Percentiles rank a stretch among this genome's conserved stretches.
Evolutionary conservation across 2,329 filamentous ascomycete species (phyloP).

Genomic region (Cordyceps cicadae): DNA sequence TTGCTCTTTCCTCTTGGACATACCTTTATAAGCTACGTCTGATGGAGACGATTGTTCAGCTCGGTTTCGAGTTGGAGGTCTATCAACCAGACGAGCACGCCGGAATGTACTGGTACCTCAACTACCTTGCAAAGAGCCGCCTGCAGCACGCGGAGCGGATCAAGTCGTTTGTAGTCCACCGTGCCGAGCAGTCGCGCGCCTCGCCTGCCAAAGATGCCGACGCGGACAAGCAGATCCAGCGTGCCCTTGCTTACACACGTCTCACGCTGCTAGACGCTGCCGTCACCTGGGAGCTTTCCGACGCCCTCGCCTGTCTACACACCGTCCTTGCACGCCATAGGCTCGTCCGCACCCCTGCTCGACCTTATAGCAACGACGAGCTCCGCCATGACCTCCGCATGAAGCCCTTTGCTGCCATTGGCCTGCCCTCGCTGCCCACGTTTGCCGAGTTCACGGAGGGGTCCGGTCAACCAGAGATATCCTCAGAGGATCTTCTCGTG

Average conservation of each 20-base stretch:
- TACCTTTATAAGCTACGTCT: slow-evolving; percentile 84
- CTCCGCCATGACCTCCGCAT: slow-evolving; percentile 77
- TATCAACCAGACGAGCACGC: slow-evolving; percentile 80
- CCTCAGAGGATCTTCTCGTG: slow-evolving; percentile 33
- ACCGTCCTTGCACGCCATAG: slow-evolving; percentile 52
- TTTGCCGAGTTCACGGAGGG: slow-evolving; percentile 51
- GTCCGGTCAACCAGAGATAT: slow-evolving; percentile 31
- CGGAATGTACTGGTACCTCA: slow-evolving; percentile 86
- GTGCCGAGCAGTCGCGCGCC: slow-evolving; percentile 23
- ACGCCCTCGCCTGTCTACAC: slow-evolving; percentile 55
- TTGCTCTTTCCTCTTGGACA: slow-evolving; percentile 78
- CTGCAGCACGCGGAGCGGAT: slow-evolving; percentile 66
- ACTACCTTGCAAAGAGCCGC: slow-evolving; percentile 61
- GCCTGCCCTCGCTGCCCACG: slow-evolving; percentile 57
- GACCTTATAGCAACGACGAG: slow-evolving; percentile 59
- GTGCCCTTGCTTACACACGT: slow-evolving; percentile 48
- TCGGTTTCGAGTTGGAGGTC: slow-evolving; percentile 88
- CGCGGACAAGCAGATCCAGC: slow-evolving; percentile 36
- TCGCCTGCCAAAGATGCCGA: slow-evolving; percentile 16
- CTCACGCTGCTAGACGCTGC: slow-evolving; percentile 57
- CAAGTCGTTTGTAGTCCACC: slow-evolving; percentile 50
- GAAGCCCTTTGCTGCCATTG: slow-evolving; percentile 68
- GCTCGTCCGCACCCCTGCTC: slow-evolving; percentile 40
- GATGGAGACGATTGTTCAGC: slow-evolving; percentile 79
- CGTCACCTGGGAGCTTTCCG: slow-evolving; percentile 49